Percentiles rank a stretch among this genome's conserved stretches.
Conservation (phyloP, 2,329 filamentous ascomycete species). For the Colletotrichum australisinense region DNA sequence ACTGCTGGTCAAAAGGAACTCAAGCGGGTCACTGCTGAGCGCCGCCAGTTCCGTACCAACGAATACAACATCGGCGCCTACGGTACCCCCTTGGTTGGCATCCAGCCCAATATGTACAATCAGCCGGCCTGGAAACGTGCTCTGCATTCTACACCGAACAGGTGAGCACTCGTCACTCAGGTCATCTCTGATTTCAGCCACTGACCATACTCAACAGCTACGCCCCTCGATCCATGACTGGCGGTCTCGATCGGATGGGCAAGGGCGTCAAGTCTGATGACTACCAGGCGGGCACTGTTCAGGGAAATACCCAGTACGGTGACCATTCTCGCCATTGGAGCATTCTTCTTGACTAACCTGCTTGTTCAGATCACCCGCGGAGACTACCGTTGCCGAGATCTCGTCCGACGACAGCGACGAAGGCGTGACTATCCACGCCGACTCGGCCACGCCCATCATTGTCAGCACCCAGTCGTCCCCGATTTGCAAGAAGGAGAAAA, state of each 20-base stretch:
- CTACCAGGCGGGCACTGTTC: slow-evolving; percentile 35
- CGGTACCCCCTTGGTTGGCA: slow-evolving; percentile 70
- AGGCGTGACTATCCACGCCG: slow-evolving; percentile 65
- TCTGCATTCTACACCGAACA: slow-evolving; percentile 26
- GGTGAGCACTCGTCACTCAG: slow-evolving; percentile 16
- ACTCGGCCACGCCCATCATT: slow-evolving; percentile 55
- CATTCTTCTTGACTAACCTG: slow-evolving; percentile 45
- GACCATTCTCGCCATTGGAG: slow-evolving; percentile 29
- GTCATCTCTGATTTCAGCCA: background rate
- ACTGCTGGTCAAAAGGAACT: slow-evolving; percentile 96
- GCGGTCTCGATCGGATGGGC: slow-evolving; percentile 34
- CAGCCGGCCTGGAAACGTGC: slow-evolving; percentile 51
- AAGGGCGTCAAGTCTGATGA: slow-evolving; percentile 34
- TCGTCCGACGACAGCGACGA: slow-evolving; percentile 63
- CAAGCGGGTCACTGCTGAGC: slow-evolving; percentile 95
- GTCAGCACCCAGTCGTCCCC: slow-evolving; percentile 63
- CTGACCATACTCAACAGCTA: slow-evolving; percentile 21
- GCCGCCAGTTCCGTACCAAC: slow-evolving; percentile 93
- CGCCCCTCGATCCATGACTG: slow-evolving; percentile 31
- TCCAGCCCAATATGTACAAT: slow-evolving; percentile 61
- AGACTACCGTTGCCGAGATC: slow-evolving; percentile 38
- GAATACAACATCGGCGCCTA: slow-evolving; percentile 88
- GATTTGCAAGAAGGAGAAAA: slow-evolving; percentile 53
- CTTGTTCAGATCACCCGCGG: slow-evolving; percentile 35
- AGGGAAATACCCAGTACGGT: slow-evolving; percentile 36